These are phyloP conservation scores for Parietaria judaica DNA, from an alignment of 306 rosid genomes.

Conservation along the genomic window DNA sequence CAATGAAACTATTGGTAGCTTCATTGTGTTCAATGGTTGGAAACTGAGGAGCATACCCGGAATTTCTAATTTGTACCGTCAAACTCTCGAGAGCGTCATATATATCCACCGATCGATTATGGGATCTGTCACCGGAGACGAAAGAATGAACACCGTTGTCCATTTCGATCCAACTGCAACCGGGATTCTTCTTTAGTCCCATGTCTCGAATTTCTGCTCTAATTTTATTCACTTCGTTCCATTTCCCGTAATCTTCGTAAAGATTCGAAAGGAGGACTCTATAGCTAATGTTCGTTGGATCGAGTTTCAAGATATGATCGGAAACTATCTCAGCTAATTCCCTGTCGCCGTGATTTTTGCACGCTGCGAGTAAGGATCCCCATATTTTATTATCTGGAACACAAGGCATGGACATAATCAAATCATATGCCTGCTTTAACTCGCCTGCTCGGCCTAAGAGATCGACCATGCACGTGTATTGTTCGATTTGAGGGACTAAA, in stretches of 20 bases:
- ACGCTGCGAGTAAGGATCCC: slow-evolving; percentile 40
- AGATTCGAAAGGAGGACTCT: slow-evolving; percentile 35
- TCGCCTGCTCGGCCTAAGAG: slow-evolving; percentile 37
- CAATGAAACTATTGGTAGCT: not conserved
- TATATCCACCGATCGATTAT: slow-evolving; percentile 22
- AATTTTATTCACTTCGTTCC: slow-evolving; percentile 21
- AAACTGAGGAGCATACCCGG: slow-evolving; percentile 16
- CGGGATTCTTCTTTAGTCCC: slow-evolving; percentile 31
- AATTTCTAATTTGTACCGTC: slow-evolving; percentile 14
- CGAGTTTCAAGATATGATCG: slow-evolving; percentile 20
- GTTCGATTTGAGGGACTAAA: slow-evolving; percentile 34
- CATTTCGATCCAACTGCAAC: slow-evolving; percentile 39
- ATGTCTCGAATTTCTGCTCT: slow-evolving; percentile 24
- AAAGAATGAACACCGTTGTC: slow-evolving; percentile 21
- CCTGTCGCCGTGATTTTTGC: slow-evolving; percentile 31
- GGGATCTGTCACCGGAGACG: slow-evolving; percentile 26
- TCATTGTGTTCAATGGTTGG: slow-evolving; percentile 8
- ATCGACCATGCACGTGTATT: slow-evolving; percentile 37
- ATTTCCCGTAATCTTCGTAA: slow-evolving; percentile 31
- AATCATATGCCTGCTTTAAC: slow-evolving; percentile 30
- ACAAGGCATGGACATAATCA: slow-evolving; percentile 29
- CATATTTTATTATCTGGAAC: slow-evolving; percentile 27
- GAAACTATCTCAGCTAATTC: slow-evolving; percentile 30
- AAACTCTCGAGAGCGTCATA: slow-evolving; percentile 23
- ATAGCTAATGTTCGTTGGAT: slow-evolving; percentile 30